phyloP scores from a whole-genome alignment of 2,329 filamentous ascomycete species.

The Venturia carpophila region DNA sequence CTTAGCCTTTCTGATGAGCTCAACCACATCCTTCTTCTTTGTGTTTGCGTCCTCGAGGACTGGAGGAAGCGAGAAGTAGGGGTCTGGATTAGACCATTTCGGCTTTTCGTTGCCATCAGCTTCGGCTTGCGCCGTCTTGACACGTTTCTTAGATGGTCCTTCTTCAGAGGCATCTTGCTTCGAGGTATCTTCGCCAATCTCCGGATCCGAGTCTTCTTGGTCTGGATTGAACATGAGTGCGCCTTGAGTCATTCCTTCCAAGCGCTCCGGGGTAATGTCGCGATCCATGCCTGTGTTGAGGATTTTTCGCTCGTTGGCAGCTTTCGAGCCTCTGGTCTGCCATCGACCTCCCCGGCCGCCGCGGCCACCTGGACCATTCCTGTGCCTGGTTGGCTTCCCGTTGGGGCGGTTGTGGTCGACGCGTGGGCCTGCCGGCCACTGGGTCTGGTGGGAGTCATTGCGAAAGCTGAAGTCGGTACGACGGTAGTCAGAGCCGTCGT shows the following conservation, averaged over 20 bases:
- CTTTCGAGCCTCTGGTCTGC: constrained; percentile 23
- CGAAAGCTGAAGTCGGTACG: constrained; percentile 30
- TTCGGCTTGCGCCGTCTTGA: constrained; percentile 20
- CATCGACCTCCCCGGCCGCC: constrained; percentile 10
- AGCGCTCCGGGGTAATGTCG: constrained; percentile 37
- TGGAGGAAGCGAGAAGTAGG: constrained; percentile 80
- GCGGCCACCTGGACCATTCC: not conserved
- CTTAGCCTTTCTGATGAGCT: constrained; percentile 84
- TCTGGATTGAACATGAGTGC: constrained; percentile 35
- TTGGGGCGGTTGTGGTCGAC: constrained; percentile 19
- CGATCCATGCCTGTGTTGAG: constrained; percentile 35
- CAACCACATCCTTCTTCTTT: constrained; percentile 81
- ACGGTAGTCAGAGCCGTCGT: not conserved
- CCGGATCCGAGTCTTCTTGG: constrained; percentile 23
- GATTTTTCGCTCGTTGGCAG: constrained; percentile 39
- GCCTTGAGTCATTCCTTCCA: constrained; percentile 37
- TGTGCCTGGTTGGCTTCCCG: not conserved
- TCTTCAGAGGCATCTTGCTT: constrained; percentile 13
- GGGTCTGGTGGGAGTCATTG: constrained; percentile 24
- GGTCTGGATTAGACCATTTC: constrained; percentile 94
- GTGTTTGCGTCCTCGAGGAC: constrained; percentile 57
- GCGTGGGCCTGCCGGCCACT: constrained; percentile 26
- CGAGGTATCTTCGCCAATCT: constrained; percentile 19
- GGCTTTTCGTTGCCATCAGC: constrained; percentile 41
- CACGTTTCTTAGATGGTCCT: constrained; percentile 13